Conservation (phyloP, 1,284 basidiomycete species). For the Trametes sp. region DNA sequence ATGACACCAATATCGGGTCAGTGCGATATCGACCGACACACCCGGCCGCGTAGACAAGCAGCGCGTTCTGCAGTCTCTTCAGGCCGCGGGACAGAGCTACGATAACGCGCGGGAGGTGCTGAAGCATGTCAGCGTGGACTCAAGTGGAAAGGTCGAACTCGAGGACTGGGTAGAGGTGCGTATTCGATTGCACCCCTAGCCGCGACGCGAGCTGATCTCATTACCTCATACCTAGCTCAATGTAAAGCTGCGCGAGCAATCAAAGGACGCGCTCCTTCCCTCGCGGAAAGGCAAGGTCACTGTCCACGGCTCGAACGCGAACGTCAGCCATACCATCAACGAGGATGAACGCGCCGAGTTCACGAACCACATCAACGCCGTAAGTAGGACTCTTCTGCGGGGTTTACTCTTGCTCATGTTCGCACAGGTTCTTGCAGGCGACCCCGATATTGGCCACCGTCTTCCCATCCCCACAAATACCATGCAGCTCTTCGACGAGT, state of each 20-base stretch:
- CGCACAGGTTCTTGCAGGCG: constrained; percentile 86
- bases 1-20: constrained; percentile 43
- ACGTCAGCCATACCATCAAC: constrained; percentile 98
- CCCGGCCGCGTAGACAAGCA: constrained; percentile 89
- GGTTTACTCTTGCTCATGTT: constrained; percentile 10
- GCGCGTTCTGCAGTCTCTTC: constrained; percentile 78
- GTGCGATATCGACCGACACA: constrained; percentile 84
- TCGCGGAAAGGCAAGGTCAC: constrained; percentile 91
- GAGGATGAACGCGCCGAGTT: constrained; percentile 97
- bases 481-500: constrained; percentile 99
- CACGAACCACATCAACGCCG: constrained; percentile 96
- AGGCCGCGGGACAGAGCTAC: constrained; percentile 87
- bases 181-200: not conserved
- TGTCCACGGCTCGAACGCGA: constrained; percentile 94
- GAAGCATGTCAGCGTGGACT: constrained; percentile 94
- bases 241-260: constrained; percentile 72
- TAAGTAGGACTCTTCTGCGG: constrained; percentile 46
- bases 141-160: constrained; percentile 94
- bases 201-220: not conserved
- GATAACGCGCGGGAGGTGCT: constrained; percentile 91
- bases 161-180: constrained; percentile 97
- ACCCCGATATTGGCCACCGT: constrained; percentile 83
- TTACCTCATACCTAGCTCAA: constrained; percentile 63
- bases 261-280: constrained; percentile 62
- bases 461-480: constrained; percentile 97